Evolutionary conservation across 2,329 filamentous ascomycete species (phyloP), one percentile per base, ranked within the genome.

Genomic region (Neoarthrinium moseri): DNA sequence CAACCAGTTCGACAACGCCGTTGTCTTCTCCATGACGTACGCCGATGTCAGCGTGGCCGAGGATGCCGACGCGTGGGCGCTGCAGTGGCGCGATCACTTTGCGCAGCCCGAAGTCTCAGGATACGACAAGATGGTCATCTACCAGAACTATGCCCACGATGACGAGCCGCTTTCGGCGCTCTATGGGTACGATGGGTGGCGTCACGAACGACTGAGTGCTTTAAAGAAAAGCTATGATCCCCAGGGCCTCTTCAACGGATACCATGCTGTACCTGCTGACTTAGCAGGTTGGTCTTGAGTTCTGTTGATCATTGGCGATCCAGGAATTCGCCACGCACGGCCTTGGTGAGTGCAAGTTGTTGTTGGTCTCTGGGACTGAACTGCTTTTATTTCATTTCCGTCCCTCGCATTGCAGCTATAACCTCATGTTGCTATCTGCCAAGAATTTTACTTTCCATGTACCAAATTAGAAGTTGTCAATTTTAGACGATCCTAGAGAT

Each of bases 221-320:
- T 23, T 41, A 13, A 41, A 41, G 38, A 17, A 20, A n/a, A 41
- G 30, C 23, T 41, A 41, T 26, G 38, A 41, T 20, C 38, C 38
- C 4, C 23, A 29, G 11, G 38, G 24, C 24, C 30, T 41, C 18
- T 41, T 41, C 24, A 41, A 41, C 18, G 37, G 22, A 2, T 40
- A 40, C 17, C 37, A 36, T 36, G 34, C 34, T 13, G n/a, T 36
- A 10, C 34, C 18, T 20, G 7, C 34, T 8, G 17, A 36, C 17
- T 10, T 36, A 17, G 7, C 34, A 11, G 7, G 22, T 2, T 36
- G 18, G 34, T 36, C 34, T 36, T 36, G 20, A 39, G 27, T n/a
- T n/a, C n/a, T n/a, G n/a, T n/a, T n/a, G n/a, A n/a, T n/a, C n/a
- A n/a, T n/a, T n/a, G n/a, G n/a, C n/a, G n/a, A n/a, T n/a, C n/a